A percentile compares a stretch with the other conserved stretches of the same genome.
phyloP scores from a whole-genome alignment of 768 basidiomycete genomes.

The Tulasnella sp. region DNA sequence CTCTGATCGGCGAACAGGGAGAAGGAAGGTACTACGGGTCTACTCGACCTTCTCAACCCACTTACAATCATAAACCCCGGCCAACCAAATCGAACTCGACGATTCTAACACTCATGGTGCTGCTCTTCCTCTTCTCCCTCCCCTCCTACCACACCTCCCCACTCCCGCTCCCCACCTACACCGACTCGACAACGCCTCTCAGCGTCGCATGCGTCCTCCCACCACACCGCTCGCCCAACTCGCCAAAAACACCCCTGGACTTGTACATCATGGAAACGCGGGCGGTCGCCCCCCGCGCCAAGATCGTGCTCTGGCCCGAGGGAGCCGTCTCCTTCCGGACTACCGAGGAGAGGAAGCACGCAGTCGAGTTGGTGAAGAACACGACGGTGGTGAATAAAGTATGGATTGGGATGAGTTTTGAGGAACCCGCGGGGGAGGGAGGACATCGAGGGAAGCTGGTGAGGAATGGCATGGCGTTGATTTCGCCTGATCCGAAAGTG shows the following conservation, averaged over 20 bases:
- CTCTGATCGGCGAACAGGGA: background rate
- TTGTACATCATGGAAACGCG: slow-evolving; percentile 52
- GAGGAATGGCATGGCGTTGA: slow-evolving; percentile 54
- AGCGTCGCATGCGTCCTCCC: slow-evolving; percentile 61
- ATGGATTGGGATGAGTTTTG: slow-evolving; percentile 60
- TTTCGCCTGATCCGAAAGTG: slow-evolving; percentile 32
- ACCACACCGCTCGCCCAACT: slow-evolving; percentile 26
- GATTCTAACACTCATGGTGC: too few species aligned
- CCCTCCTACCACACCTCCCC: slow-evolving; percentile 42
- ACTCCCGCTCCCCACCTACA: slow-evolving; percentile 30
- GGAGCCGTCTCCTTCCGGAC: slow-evolving; percentile 57
- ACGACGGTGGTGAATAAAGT: slow-evolving; percentile 22
- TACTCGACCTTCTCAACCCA: too few species aligned
- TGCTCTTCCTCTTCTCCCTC: slow-evolving; percentile 24
- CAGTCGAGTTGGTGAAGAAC: slow-evolving; percentile 29
- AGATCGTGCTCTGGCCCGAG: slow-evolving; percentile 70
- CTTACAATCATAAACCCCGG: too few species aligned
- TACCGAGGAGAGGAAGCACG: slow-evolving; percentile 35
- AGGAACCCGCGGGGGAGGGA: slow-evolving; percentile 39
- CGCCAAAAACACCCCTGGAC: slow-evolving; percentile 35
- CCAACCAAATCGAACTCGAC: too few species aligned
- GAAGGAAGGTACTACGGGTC: too few species aligned
- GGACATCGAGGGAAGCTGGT: slow-evolving; percentile 28
- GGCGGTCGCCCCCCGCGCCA: slow-evolving; percentile 34
- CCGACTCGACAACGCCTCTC: slow-evolving; percentile 39